phyloP scores from a whole-genome alignment of 306 rosid species.

The Trichosanthes truncata region DNA sequence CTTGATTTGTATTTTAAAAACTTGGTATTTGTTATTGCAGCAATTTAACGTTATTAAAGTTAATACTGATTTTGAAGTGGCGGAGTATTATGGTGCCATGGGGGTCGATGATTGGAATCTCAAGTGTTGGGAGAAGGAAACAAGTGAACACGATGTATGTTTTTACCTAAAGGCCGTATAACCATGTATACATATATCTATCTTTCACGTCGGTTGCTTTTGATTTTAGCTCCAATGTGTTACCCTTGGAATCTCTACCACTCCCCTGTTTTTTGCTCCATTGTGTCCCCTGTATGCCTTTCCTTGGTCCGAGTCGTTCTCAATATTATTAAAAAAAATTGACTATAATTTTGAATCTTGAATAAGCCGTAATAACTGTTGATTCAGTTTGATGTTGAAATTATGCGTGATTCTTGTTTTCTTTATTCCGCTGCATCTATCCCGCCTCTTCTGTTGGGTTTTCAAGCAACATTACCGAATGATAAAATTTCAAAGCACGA shows the following conservation, averaged over 20 bases:
- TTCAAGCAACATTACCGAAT: neutral
- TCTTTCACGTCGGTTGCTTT: neutral
- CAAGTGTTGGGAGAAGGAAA: conserved; percentile 62
- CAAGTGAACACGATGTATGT: conserved; percentile 51
- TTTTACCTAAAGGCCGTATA: conserved; percentile 9
- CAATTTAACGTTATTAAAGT: conserved; percentile 47
- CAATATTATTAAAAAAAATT: neutral
- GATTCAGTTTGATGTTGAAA: neutral
- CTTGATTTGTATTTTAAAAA: neutral
- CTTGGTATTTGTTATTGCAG: conserved; percentile 36
- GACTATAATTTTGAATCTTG: neutral
- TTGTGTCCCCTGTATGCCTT: neutral
- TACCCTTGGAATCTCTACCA: neutral
- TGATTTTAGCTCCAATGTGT: conserved; percentile 1
- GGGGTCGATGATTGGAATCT: conserved; percentile 73
- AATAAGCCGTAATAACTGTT: neutral
- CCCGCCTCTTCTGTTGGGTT: neutral
- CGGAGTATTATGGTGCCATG: conserved; percentile 66
- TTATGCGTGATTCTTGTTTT: conserved; percentile 8
- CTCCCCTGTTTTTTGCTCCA: neutral
- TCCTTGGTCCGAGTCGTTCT: neutral
- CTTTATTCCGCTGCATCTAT: neutral
- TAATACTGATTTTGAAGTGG: conserved; percentile 47
- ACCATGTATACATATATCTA: neutral
- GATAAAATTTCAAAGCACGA: neutral